phyloP scores from a whole-genome alignment of 768 basidiomycete species.

The Albatrellus ellisii region DNA sequence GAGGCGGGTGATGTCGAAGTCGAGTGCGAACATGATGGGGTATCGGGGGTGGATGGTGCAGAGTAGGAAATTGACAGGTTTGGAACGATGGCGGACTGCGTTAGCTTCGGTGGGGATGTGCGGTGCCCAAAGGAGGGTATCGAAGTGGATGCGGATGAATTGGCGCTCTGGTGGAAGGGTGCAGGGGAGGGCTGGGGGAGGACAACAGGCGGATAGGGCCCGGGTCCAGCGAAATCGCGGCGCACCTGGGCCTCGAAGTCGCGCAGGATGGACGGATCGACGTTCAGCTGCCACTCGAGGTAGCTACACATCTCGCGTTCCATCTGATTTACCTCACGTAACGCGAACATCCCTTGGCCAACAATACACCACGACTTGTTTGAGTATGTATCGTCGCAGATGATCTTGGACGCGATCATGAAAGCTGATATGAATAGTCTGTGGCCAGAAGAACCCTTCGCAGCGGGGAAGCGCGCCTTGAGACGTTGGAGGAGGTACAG shows the following conservation, averaged over 20 bases:
- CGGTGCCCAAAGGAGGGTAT: no score
- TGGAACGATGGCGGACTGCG: no score
- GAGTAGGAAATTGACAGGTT: no score
- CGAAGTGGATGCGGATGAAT: neutral
- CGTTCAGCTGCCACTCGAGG: slow-evolving; percentile 79
- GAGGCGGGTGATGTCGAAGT: no score
- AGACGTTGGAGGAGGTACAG: slow-evolving; percentile 70
- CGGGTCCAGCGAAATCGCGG: slow-evolving; percentile 40
- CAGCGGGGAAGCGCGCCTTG: slow-evolving; percentile 86
- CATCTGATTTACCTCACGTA: slow-evolving; percentile 92
- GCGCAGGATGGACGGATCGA: slow-evolving; percentile 43
- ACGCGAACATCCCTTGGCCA: slow-evolving; percentile 46
- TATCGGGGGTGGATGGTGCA: no score
- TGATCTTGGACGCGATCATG: slow-evolving; percentile 79
- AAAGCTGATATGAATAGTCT: slow-evolving; percentile 84
- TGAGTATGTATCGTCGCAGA: slow-evolving; percentile 57
- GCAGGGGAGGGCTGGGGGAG: slow-evolving; percentile 31
- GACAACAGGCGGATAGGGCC: slow-evolving; percentile 51
- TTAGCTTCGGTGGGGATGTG: no score
- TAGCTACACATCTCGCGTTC: slow-evolving; percentile 88
- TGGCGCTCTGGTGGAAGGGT: slow-evolving; percentile 17
- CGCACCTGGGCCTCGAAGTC: slow-evolving; percentile 48
- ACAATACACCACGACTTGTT: slow-evolving; percentile 57
- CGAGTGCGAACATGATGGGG: no score
- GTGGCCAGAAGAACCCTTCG: slow-evolving; percentile 82